Evolutionary conservation across 1,139 yeast species (phyloP), one percentile per base, ranked within the genome.

Genomic region (Taiozyma sp.): DNA sequence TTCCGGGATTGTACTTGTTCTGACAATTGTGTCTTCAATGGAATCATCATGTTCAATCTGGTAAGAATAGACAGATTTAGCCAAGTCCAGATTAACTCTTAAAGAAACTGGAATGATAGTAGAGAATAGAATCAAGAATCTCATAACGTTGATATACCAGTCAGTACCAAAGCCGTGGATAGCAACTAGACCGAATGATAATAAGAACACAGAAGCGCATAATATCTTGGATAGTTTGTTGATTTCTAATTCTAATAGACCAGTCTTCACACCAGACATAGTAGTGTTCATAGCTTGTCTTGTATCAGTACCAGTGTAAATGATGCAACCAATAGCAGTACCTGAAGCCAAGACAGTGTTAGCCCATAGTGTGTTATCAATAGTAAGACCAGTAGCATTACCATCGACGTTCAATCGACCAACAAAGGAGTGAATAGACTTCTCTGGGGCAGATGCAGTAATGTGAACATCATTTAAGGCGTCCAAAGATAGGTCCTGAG

Each of bases 1-100:
- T 69, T 95, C 99, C 1, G 99, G 99, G 46, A 95, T 95, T 0
- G 99, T 95, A 49, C 97, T 90, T 0, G 99, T 93, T 65, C 99
- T 81, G 6, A 95, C 99, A 54, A 95, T 82, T 0, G 99, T 92
- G 13, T 84, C 90, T 2, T 89, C 85, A 23, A 95, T 93, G 8
- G 83, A 78, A 27, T 67, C 60, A 67, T 95, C 99, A 54, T 87
- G 91, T 65, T 93, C 96, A 55, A 95, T 95, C 65, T 95, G 97
- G 52, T 90, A 84, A 1, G 98, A 97, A 66, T 93, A 95, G 2
- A 95, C 97, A 0, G 96, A 86, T 69, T 95, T 95, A 7, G 97
- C 99, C 65, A 95, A 77, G 69, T 95, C 99, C 46, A 95, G 74
- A 65, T 95, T 95, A 45, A 95, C 99, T 61, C 99, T 79, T 53